phyloP scores from a whole-genome alignment of 2,329 filamentous ascomycete genomes.

The Mariannaea elegans region DNA sequence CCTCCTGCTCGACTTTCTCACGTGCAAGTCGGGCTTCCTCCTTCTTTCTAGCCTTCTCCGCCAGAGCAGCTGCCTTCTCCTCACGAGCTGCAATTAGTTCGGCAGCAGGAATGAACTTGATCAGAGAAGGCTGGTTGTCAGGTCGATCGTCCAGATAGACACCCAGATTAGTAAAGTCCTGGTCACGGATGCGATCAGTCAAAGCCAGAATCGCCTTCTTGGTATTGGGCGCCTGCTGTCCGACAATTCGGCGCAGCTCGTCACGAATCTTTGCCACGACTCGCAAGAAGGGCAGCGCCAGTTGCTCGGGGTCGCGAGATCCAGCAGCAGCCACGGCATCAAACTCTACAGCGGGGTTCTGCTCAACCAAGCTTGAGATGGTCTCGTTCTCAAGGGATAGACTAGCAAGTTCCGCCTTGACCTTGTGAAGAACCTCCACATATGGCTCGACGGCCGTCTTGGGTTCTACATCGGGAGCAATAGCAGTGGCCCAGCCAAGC shows the following conservation, averaged over 20 bases:
- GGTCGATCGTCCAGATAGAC: slow-evolving; percentile 88
- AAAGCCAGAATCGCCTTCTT: slow-evolving; percentile 79
- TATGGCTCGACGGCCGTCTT: slow-evolving; percentile 58
- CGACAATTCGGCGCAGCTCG: slow-evolving; percentile 66
- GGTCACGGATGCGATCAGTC: slow-evolving; percentile 83
- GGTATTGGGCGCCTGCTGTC: slow-evolving; percentile 55
- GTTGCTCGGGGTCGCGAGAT: slow-evolving; percentile 60
- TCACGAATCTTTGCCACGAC: slow-evolving; percentile 66
- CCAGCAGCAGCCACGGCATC: slow-evolving; percentile 54
- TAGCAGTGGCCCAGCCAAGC: slow-evolving; percentile 62
- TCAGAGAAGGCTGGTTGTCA: slow-evolving; percentile 73
- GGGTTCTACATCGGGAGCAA: slow-evolving; percentile 53
- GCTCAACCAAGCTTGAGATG: slow-evolving; percentile 53
- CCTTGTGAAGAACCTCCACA: slow-evolving; percentile 52
- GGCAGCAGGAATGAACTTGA: slow-evolving; percentile 69
- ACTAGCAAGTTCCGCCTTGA: slow-evolving; percentile 56
- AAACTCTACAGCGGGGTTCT: slow-evolving; percentile 58
- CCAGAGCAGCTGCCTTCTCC: slow-evolving; percentile 68
- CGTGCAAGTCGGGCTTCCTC: slow-evolving; percentile 62
- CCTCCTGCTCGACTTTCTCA: slow-evolving; percentile 62
- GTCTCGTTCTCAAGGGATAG: slow-evolving; percentile 60
- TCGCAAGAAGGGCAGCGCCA: slow-evolving; percentile 65
- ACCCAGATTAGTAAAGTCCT: slow-evolving; percentile 80
- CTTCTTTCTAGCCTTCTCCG: slow-evolving; percentile 65
- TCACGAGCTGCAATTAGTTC: slow-evolving; percentile 67